phyloP scores from a whole-genome alignment of 2,329 filamentous ascomycete genomes.

The Fusarium newnesense region DNA sequence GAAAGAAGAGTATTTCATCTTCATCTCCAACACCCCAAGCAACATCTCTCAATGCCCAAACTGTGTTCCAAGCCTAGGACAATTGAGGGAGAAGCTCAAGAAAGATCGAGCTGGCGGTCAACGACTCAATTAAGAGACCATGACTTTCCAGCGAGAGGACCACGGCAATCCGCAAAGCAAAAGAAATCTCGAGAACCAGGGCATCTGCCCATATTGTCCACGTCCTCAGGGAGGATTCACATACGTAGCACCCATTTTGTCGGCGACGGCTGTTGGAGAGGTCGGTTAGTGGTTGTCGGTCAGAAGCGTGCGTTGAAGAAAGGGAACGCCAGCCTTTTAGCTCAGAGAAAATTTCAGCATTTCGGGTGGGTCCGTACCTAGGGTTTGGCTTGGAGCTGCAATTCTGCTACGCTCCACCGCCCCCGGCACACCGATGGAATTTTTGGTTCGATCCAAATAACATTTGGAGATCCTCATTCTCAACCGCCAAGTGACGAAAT shows the following conservation, averaged over 20 bases:
- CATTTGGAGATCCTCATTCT: constrained; percentile 46
- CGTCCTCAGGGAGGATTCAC: constrained; percentile 53
- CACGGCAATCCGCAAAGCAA: constrained; percentile 78
- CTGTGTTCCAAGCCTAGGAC: constrained; percentile 57
- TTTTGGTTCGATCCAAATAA: constrained; percentile 39
- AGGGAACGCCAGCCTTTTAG: constrained; percentile 3
- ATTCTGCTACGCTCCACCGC: constrained; percentile 55
- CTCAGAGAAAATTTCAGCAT: constrained; percentile 24
- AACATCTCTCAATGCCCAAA: constrained; percentile 68
- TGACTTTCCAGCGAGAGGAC: constrained; percentile 80
- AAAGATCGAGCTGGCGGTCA: constrained; percentile 81
- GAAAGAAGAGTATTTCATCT: constrained; percentile 72
- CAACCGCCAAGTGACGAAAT: constrained; percentile 49
- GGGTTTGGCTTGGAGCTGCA: constrained; percentile 44
- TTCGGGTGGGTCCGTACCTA: constrained; percentile 17
- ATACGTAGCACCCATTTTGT: constrained; percentile 65
- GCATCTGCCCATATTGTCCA: constrained; percentile 49
- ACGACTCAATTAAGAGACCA: constrained; percentile 44
- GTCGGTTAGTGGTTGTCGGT: constrained; percentile 54
- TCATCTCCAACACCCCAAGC: constrained; percentile 83
- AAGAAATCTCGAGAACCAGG: constrained; percentile 59
- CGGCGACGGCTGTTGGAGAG: constrained; percentile 52
- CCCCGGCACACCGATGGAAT: constrained; percentile 33
- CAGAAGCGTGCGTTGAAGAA: constrained; percentile 34
- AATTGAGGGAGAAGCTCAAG: constrained; percentile 69